Percentiles rank a stretch among this genome's conserved stretches.
phyloP scores from a whole-genome alignment of 331 rosid genomes.

The Telfairia occidentalis region DNA sequence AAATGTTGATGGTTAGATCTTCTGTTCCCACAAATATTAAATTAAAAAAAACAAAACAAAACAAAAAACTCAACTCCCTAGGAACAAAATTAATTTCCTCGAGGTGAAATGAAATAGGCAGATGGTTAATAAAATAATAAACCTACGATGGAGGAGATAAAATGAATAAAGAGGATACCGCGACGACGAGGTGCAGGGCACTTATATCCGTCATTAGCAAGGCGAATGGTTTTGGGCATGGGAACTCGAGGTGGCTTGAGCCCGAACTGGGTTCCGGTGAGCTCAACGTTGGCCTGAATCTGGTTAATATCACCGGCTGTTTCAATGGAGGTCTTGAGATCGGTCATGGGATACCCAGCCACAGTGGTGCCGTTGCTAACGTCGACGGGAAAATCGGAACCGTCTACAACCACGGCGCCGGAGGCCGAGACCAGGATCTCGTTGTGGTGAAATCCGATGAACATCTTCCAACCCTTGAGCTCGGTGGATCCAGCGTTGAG shows the following conservation, averaged over 20 bases:
- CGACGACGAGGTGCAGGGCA: slow-evolving; percentile 41
- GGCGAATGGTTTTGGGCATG: slow-evolving; percentile 63
- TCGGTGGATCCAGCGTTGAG: slow-evolving; percentile 48
- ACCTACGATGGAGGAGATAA: too few species aligned
- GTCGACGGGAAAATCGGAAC: slow-evolving; percentile 46
- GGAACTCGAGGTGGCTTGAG: slow-evolving; percentile 28
- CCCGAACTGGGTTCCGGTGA: slow-evolving; percentile 62
- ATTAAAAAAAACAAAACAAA: too few species aligned
- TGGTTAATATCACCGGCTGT: slow-evolving; percentile 52
- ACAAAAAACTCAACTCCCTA: too few species aligned
- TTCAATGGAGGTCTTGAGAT: slow-evolving; percentile 56
- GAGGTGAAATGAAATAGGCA: too few species aligned
- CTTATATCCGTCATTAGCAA: slow-evolving; percentile 62
- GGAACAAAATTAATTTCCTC: too few species aligned
- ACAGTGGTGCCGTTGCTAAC: slow-evolving; percentile 65
- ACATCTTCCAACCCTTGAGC: slow-evolving; percentile 61
- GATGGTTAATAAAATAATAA: too few species aligned
- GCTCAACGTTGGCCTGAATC: slow-evolving; percentile 33
- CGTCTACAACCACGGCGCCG: slow-evolving; percentile 38
- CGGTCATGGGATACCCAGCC: slow-evolving; percentile 31
- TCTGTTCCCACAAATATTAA: too few species aligned
- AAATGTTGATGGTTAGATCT: too few species aligned
- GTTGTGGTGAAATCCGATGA: slow-evolving; percentile 55
- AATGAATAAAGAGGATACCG: slow-evolving; percentile 21
- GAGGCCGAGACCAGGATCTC: slow-evolving; percentile 54